phyloP scores from a whole-genome alignment of 768 basidiomycete genomes.

The Dioszegia aurantiaca region DNA sequence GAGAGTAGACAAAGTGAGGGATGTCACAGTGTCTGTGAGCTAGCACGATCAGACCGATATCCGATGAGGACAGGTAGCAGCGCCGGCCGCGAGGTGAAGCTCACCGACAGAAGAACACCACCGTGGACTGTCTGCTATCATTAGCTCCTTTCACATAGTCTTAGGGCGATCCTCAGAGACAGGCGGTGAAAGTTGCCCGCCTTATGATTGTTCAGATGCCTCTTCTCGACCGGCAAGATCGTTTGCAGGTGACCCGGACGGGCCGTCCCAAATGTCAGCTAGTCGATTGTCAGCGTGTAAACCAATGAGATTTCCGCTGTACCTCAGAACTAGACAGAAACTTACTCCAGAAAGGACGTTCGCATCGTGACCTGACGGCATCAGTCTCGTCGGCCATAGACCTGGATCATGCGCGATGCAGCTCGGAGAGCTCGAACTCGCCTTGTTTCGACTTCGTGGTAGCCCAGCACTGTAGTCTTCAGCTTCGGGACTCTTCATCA shows the following conservation, averaged over 20 bases:
- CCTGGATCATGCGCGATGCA: no score
- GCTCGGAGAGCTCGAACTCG: slow-evolving; percentile 6
- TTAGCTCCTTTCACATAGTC: no score
- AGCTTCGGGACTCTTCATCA: background rate
- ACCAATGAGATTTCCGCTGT: background rate
- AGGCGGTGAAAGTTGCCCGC: slow-evolving; percentile 14
- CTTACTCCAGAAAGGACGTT: slow-evolving; percentile 36
- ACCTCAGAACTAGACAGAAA: background rate
- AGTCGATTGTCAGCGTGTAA: background rate
- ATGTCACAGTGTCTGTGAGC: slow-evolving; percentile 50
- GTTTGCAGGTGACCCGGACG: slow-evolving; percentile 34
- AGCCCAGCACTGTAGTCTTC: slow-evolving; percentile 29
- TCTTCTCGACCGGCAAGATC: slow-evolving; percentile 26
- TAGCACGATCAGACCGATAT: slow-evolving; percentile 12
- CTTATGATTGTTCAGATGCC: slow-evolving; percentile 46
- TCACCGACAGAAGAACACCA: slow-evolving; percentile 40
- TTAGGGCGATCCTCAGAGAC: no score
- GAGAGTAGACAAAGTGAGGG: slow-evolving; percentile 43
- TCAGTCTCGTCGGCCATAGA: background rate
- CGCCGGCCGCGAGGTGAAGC: slow-evolving; percentile 10
- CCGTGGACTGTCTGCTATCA: slow-evolving; percentile 48
- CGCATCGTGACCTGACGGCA: slow-evolving; percentile 31
- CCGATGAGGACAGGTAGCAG: background rate
- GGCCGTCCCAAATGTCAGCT: slow-evolving; percentile 38
- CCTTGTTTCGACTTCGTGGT: slow-evolving; percentile 37